Evolutionary conservation across 225 moss, liverwort and hornwort species (phyloP), one percentile per base, ranked within the genome.

Genomic region (Anthoceros angustus): DNA sequence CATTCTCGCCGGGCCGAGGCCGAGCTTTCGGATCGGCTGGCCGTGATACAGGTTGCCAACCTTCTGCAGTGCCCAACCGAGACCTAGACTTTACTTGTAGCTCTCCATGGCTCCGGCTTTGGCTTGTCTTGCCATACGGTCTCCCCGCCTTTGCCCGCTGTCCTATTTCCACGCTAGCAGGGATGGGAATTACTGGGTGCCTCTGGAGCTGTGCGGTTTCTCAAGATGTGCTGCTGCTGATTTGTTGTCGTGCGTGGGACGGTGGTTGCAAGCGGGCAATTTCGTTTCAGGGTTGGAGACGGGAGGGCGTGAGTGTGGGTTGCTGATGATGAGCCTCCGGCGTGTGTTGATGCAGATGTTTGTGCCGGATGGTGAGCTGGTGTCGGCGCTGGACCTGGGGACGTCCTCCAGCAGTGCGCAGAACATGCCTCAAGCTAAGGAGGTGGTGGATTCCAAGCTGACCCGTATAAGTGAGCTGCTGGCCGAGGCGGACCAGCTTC

Each of bases 21-120:
- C 65, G 84, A 79, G 45, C 71, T 86, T 42, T 74, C 79, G 0
- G 82, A 79, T 62, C 86, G 77, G 61, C 71, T 82, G 0, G 62
- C 84, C 5, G 25, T 67, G 14, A 65, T 84, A 11, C 86, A 89
- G 89, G 89, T 89, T 80, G 3, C 11, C 25, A 41, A 15, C 42
- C 61, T 62, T 40, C 5, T 2, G 39, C 32, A 6, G 7, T 38
- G 63, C 41, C 2, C 62, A 41, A 21, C 64, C 55, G 14, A 55
- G 55, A 18, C 14, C n/a, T 55, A 6, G 12, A 5, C 12, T 48
- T 48, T 6, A 32, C 46, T 12, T 48, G 14, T 48, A 12, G 14
- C 46, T 0, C 18, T 1, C 14, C 4, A 12, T 55, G 55, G 23
- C 8, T 0, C 18, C 18, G 0, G 18, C 14, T 20, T 18, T 20